Percentiles rank a stretch among this genome's conserved stretches.
These are phyloP conservation scores for Orbilia quercus DNA, from an alignment of 2,329 filamentous ascomycete genomes.

Conservation along the genomic window DNA sequence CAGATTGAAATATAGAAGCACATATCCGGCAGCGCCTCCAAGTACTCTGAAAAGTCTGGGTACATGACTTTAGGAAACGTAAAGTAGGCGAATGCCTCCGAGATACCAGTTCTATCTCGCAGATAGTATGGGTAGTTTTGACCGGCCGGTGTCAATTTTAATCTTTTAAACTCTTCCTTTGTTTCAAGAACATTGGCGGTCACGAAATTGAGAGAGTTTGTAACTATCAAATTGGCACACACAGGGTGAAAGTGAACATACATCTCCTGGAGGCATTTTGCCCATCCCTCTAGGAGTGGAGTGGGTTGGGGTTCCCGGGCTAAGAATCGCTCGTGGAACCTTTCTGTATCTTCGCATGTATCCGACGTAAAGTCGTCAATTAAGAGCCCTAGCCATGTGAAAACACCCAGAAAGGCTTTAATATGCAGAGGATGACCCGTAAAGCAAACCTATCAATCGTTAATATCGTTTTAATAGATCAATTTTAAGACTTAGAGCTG, in stretches of 20 bases:
- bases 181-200: slow-evolving; percentile 60
- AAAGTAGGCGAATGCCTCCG: slow-evolving; percentile 60
- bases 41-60: slow-evolving; percentile 59
- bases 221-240: slow-evolving; percentile 60
- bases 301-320: slow-evolving; percentile 57
- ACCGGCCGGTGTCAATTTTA: slow-evolving; percentile 56
- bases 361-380: background rate
- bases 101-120: slow-evolving; percentile 60
- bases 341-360: slow-evolving; percentile 50
- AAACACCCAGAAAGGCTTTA: background rate
- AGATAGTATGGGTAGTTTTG: slow-evolving; percentile 60
- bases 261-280: slow-evolving; percentile 56
- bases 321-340: slow-evolving; percentile 60
- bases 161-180: slow-evolving; percentile 55
- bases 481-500: background rate
- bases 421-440: background rate
- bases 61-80: slow-evolving; percentile 60
- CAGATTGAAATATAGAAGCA: slow-evolving; percentile 59
- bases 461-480: background rate
- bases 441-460: background rate
- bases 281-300: slow-evolving; percentile 58
- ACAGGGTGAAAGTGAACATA: slow-evolving; percentile 60
- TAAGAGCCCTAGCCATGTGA: background rate
- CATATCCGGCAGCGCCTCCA: slow-evolving; percentile 61
- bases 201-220: slow-evolving; percentile 61